Evolutionary conservation across 1,139 yeast species (phyloP), one percentile per base, ranked within the genome.

Genomic region (Magnusiomyces paraingens): DNA sequence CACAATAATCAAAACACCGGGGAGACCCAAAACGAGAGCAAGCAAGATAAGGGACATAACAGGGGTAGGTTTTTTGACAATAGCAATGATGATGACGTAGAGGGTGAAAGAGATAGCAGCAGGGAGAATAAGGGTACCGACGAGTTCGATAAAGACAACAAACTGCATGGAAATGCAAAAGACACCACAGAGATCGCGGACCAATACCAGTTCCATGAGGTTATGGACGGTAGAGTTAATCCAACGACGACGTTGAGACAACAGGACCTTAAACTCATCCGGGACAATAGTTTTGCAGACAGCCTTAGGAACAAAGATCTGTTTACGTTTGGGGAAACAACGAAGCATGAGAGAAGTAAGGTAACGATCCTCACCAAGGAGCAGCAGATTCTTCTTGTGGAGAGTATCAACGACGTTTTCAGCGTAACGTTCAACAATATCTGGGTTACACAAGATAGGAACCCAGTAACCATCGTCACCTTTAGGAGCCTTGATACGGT

Each of bases 191-290:
- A 93, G 77, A 69, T 93, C 97, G 55, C 84, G 83, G 40, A 91
- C 95, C 61, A 90, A 73, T 2, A 86, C 87, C 63, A 93, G 79
- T 70, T 93, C 99, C 84, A 93, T 81, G 67, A 93, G 79, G 66
- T 93, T 93, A 70, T 93, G 99, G 49, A 93, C 95, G 0, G 99
- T 93, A 1, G 98, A 90, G 70, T 93, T 93, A 64, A 93, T 93
- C 99, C 99, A 93, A 69, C 99, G 87, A 72, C 99, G 88, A 69
- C 99, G 84, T 70, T 93, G 99, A 1, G 98, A 91, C 54, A 93
- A 74, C 62, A 93, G 74, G 46, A 91, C 95, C 59, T 72, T 77
- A 68, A 93, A 90, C 55, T 78, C 77, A 60, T 86, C 89, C 0
- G 99, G 99, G 18, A 86, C 98, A 60, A 90, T 73, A 1, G 99